Conservation (phyloP, 2,329 filamentous ascomycete species). For the Beauveria asiatica region DNA sequence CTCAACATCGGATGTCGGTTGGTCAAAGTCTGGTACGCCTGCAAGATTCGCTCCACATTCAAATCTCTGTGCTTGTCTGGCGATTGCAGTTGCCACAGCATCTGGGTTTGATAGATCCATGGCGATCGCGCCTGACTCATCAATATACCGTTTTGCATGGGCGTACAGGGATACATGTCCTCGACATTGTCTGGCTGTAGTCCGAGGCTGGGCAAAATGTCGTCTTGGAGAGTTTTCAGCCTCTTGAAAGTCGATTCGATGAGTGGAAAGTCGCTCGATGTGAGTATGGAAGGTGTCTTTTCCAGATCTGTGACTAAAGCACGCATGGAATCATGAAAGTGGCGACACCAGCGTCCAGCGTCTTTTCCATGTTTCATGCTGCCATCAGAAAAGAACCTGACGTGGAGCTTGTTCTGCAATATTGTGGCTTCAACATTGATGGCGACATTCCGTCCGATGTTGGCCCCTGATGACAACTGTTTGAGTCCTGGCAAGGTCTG, state of each 20-base stretch:
- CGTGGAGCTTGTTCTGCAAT: not conserved
- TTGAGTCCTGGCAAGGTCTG: not conserved
- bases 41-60: not conserved
- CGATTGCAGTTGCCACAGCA: not conserved
- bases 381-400: not conserved
- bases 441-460: fast-evolving
- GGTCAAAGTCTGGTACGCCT: not conserved
- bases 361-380: not conserved
- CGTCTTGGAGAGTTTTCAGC: not conserved
- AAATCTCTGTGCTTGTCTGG: not conserved
- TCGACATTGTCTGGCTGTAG: not conserved
- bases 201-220: not conserved
- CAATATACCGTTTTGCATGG: not conserved
- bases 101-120: not conserved
- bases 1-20: not conserved
- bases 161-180: not conserved
- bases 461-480: not conserved
- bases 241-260: not conserved
- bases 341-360: not conserved
- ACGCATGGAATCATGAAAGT: not conserved
- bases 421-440: not conserved
- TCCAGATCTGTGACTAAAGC: not conserved
- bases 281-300: not conserved
- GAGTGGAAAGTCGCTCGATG: not conserved
- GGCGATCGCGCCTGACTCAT: not conserved